Evolutionary conservation across 768 basidiomycete genomes (phyloP).

Genomic region (Termitomyces sp.): DNA sequence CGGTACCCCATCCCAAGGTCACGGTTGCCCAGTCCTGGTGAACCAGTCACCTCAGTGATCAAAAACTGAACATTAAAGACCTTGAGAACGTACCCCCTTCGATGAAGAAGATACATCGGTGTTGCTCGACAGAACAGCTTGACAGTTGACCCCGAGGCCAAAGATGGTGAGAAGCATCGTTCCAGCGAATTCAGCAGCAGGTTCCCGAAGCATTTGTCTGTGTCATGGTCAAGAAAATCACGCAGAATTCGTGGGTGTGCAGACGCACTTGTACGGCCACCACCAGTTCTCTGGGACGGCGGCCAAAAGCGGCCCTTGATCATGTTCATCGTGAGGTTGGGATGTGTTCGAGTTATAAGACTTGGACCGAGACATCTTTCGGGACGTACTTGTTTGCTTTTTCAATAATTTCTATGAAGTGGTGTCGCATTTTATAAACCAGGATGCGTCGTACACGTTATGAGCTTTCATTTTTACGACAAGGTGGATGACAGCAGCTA

Average conservation of each 20-base stretch:
- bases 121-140: slow-evolving; percentile 40
- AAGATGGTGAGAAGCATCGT: slow-evolving; percentile 49
- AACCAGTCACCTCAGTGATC: background rate
- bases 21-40: slow-evolving; percentile 35
- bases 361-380: slow-evolving; percentile 5
- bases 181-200: slow-evolving; percentile 51
- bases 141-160: slow-evolving; percentile 44
- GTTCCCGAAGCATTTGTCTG: slow-evolving; percentile 26
- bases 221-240: background rate
- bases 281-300: slow-evolving; percentile 13
- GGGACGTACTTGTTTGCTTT: background rate
- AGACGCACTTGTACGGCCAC: slow-evolving; percentile 23
- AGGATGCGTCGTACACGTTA: background rate
- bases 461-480: background rate
- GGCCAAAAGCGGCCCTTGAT: background rate
- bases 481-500: too few relatives aligned
- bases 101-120: slow-evolving; percentile 31
- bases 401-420: background rate
- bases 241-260: background rate
- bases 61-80: too few relatives aligned
- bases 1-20: slow-evolving; percentile 40
- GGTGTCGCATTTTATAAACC: background rate
- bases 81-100: slow-evolving; percentile 38
- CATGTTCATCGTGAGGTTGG: background rate
- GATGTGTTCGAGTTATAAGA: background rate